Conservation (phyloP, 768 basidiomycete species). For the Boletus sp. region DNA sequence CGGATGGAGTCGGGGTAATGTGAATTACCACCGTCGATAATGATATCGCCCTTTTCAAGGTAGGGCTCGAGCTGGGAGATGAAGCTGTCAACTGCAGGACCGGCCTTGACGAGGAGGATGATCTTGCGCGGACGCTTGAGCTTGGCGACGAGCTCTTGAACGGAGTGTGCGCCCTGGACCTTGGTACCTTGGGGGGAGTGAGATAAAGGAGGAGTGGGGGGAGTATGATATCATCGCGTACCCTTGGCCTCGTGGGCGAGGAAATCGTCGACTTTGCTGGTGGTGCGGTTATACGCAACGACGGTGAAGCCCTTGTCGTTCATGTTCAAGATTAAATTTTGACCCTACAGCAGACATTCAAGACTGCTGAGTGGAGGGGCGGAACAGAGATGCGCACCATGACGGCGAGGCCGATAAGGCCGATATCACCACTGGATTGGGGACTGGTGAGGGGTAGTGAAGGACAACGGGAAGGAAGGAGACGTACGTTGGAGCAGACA, state of each 20-base stretch:
- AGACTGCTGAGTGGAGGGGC: slow-evolving; percentile 8
- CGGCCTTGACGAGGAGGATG: slow-evolving; percentile 98
- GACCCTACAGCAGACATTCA: slow-evolving; percentile 54
- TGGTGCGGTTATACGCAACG: slow-evolving; percentile 95
- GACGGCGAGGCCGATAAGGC: slow-evolving; percentile 97
- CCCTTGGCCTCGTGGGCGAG: slow-evolving; percentile 98
- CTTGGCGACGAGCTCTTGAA: slow-evolving; percentile 87
- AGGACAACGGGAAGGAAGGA: slow-evolving; percentile 3
- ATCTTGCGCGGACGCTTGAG: slow-evolving; percentile 96
- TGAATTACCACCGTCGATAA: slow-evolving; percentile 99
- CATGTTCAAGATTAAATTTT: slow-evolving; percentile 98
- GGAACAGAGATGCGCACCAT: slow-evolving; percentile 60
- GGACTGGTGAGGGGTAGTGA: slow-evolving; percentile 21
- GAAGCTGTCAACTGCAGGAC: slow-evolving; percentile 92
- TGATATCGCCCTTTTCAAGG: slow-evolving; percentile 94
- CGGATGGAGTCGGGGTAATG: slow-evolving; percentile 99
- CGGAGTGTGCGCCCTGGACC: slow-evolving; percentile 89
- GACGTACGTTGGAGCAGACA: slow-evolving; percentile 52
- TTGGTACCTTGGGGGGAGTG: slow-evolving; percentile 69
- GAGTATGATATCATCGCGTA: slow-evolving; percentile 39
- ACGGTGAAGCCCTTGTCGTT: slow-evolving; percentile 99
- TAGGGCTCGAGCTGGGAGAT: slow-evolving; percentile 84
- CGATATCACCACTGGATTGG: slow-evolving; percentile 81
- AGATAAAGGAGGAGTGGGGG: slow-evolving; percentile 17
- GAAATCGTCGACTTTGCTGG: slow-evolving; percentile 93